These are phyloP conservation scores for Lineolata rhizophorae DNA, from an alignment of 495 filamentous ascomycete genomes.

Conservation along the genomic window DNA sequence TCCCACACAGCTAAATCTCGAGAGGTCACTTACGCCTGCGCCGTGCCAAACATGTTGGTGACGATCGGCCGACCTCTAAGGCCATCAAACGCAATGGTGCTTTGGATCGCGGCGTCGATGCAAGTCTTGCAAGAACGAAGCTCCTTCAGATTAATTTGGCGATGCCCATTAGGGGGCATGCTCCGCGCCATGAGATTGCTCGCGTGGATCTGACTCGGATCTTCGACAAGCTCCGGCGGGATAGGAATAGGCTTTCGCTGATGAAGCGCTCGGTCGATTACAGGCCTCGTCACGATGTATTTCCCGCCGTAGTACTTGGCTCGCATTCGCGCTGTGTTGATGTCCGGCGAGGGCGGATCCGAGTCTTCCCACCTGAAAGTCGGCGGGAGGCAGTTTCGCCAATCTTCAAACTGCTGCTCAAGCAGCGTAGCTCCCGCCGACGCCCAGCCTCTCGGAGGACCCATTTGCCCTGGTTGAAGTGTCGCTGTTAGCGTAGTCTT, in stretches of 20 bases:
- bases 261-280: slow-evolving; percentile 26
- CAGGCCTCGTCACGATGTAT: slow-evolving; percentile 74
- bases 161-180: too few species aligned
- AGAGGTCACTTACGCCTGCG: slow-evolving; percentile 64
- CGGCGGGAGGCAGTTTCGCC: slow-evolving; percentile 22
- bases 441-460: slow-evolving; percentile 2
- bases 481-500: not conserved
- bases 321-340: slow-evolving; percentile 64
- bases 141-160: too few species aligned
- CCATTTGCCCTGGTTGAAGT: not conserved
- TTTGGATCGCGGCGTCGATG: slow-evolving; percentile 55
- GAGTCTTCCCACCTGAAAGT: slow-evolving; percentile 34
- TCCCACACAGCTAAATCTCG: not conserved
- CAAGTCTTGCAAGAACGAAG: slow-evolving; percentile 23
- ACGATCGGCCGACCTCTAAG: slow-evolving; percentile 49
- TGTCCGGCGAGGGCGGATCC: slow-evolving; percentile 47
- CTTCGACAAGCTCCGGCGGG: slow-evolving; percentile 1
- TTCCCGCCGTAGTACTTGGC: slow-evolving; percentile 88
- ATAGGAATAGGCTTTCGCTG: slow-evolving; percentile 2
- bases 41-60: slow-evolving; percentile 87
- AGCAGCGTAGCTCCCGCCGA: slow-evolving; percentile 1
- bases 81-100: slow-evolving; percentile 70
- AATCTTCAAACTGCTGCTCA: slow-evolving; percentile 19
- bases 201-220: slow-evolving; percentile 1
- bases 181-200: slow-evolving; percentile 4